A percentile compares a stretch with the other conserved stretches of the same genome.
phyloP scores from a whole-genome alignment of 2,329 filamentous ascomycete genomes.

The Blastomyces parvus region DNA sequence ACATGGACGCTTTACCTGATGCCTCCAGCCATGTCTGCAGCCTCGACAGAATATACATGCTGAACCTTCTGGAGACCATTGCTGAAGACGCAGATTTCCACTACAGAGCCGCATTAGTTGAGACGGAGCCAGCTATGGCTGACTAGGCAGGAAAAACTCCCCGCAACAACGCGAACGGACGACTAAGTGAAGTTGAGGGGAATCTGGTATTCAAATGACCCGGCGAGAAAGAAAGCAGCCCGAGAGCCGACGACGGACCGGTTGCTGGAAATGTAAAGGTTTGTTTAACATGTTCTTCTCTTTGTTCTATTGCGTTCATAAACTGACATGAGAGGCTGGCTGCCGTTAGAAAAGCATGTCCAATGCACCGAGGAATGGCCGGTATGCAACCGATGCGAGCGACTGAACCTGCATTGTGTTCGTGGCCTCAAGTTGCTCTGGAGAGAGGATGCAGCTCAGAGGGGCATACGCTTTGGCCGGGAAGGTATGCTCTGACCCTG shows the following conservation, averaged over 20 bases:
- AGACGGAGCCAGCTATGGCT: not conserved
- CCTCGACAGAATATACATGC: not conserved
- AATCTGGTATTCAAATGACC: slow-evolving; percentile 8
- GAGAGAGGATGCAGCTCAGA: slow-evolving; percentile 25
- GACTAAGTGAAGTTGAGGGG: not conserved
- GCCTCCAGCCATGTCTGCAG: not conserved
- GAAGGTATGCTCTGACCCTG: slow-evolving; percentile 16
- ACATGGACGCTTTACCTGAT: not conserved
- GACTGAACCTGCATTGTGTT: slow-evolving; percentile 20
- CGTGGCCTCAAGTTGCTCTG: slow-evolving; percentile 23
- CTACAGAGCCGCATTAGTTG: not conserved
- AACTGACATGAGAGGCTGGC: not conserved
- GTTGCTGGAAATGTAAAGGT: slow-evolving; percentile 24
- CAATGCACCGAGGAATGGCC: slow-evolving; percentile 26
- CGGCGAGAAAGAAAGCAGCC: slow-evolving; percentile 13
- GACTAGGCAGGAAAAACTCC: not conserved
- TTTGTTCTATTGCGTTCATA: not conserved
- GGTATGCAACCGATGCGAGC: slow-evolving; percentile 22
- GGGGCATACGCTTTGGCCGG: slow-evolving; percentile 21
- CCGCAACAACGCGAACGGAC: not conserved
- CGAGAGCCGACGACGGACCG: slow-evolving; percentile 21
- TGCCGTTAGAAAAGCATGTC: slow-evolving; percentile 21
- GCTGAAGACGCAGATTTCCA: not conserved
- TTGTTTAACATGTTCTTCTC: not conserved
- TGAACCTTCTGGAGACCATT: not conserved